Evolutionary conservation across 2,329 filamentous ascomycete species (phyloP).

Genomic region (Fusarium floridanum): DNA sequence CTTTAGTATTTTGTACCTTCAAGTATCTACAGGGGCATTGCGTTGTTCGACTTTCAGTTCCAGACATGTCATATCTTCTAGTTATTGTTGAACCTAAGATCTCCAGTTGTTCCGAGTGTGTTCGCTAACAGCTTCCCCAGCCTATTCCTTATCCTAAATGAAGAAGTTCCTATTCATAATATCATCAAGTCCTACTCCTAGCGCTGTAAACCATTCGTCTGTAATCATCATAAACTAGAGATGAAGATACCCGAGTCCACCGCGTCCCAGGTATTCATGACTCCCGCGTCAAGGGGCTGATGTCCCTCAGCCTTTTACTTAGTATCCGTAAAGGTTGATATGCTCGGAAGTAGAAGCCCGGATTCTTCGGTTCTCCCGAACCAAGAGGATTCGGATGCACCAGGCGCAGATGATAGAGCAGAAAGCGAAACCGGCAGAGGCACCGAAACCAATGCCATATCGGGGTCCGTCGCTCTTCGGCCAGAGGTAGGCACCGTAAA

Average conservation of each 20-base stretch:
- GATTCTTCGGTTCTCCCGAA: conserved; percentile 58
- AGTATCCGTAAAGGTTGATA: conserved; percentile 56
- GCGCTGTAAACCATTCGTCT: background rate
- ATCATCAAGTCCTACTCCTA: background rate
- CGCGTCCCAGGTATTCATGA: background rate
- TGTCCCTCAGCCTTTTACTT: background rate
- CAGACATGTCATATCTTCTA: background rate
- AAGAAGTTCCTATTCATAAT: background rate
- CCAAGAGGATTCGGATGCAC: conserved; percentile 56
- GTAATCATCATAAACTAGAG: too few species aligned
- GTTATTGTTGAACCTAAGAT: background rate
- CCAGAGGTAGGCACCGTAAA: conserved; percentile 66
- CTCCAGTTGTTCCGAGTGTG: too few species aligned
- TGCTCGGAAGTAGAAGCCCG: conserved; percentile 49
- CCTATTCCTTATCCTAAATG: background rate
- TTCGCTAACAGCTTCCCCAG: background rate
- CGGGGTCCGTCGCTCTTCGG: conserved; percentile 59
- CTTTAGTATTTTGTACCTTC: too few species aligned
- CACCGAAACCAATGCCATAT: conserved; percentile 60
- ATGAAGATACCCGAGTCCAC: background rate
- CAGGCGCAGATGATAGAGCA: conserved; percentile 56
- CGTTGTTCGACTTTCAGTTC: too few species aligned
- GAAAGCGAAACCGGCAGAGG: conserved; percentile 58
- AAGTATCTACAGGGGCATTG: too few species aligned
- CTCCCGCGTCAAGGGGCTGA: too few species aligned